Conservation (phyloP, 2,329 filamentous ascomycete genomes). For the Metarhizium sp. region DNA sequence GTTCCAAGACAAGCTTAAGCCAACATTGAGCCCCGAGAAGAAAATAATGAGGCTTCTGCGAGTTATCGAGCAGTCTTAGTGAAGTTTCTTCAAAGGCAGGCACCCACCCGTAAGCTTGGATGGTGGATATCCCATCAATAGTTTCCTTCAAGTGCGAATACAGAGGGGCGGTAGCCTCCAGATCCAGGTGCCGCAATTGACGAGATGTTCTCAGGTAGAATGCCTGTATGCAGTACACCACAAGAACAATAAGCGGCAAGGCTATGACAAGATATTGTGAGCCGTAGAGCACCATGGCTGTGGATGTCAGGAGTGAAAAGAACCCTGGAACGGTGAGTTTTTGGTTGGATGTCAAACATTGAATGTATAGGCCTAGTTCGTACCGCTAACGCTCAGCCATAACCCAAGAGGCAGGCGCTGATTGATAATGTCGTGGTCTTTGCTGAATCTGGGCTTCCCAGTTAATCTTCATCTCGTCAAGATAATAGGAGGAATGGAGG, state of each 20-base stretch:
- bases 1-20: slow-evolving; percentile 38
- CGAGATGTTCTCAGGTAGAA: slow-evolving; percentile 25
- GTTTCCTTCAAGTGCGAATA: slow-evolving; percentile 31
- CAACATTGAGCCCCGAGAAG: slow-evolving; percentile 41
- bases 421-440: not conserved
- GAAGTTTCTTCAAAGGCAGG: slow-evolving; percentile 28
- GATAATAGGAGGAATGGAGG: too few species aligned
- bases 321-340: not conserved
- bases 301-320: not conserved
- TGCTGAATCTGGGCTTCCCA: too few species aligned
- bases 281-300: not conserved
- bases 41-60: slow-evolving; percentile 42
- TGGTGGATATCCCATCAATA: slow-evolving; percentile 35
- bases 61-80: slow-evolving; percentile 32
- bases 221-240: slow-evolving; percentile 15
- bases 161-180: slow-evolving; percentile 26
- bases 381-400: not conserved
- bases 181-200: slow-evolving; percentile 26
- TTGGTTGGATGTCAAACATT: too few species aligned
- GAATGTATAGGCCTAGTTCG: not conserved
- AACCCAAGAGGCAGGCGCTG: not conserved
- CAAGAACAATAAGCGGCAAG: slow-evolving; percentile 26
- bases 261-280: slow-evolving; percentile 34
- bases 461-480: too few species aligned
- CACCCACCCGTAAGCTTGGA: slow-evolving; percentile 41